phyloP scores from a whole-genome alignment of 495 filamentous ascomycete genomes.

The Talaromyces liani region DNA sequence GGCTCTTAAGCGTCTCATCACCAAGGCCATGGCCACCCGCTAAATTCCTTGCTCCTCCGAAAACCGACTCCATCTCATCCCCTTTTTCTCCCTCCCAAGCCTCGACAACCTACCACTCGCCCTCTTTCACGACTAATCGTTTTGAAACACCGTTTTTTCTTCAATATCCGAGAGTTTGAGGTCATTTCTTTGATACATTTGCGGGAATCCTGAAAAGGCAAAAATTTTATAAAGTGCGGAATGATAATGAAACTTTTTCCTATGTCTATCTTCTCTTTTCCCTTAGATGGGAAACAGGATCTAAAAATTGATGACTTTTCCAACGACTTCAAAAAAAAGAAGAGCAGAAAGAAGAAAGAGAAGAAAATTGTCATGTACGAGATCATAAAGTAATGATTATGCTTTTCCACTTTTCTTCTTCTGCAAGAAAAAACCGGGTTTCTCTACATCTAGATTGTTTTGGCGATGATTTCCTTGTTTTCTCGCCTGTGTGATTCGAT shows the following conservation, averaged over 20 bases:
- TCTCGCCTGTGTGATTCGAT: constrained; percentile 1
- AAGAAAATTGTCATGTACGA: neutral
- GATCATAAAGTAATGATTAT: neutral
- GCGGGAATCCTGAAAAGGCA: neutral
- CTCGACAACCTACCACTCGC: neutral
- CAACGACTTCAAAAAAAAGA: neutral
- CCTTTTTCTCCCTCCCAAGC: neutral
- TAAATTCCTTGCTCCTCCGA: constrained; percentile 37
- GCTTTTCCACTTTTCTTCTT: neutral
- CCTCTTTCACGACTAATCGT: neutral
- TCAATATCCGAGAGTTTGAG: neutral
- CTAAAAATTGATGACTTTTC: constrained; percentile 1
- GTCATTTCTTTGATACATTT: neutral
- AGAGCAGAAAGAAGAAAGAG: neutral
- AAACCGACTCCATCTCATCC: neutral
- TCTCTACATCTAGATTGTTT: constrained; percentile 1
- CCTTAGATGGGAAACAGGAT: neutral
- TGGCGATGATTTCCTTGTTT: neutral
- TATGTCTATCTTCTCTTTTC: neutral
- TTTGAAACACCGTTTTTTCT: constrained; percentile 1
- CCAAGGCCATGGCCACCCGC: constrained; percentile 90
- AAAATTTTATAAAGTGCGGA: constrained; percentile 4
- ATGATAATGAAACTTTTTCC: constrained; percentile 6
- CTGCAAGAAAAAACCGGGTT: neutral
- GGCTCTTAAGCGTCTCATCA: constrained; percentile 93